Conservation (phyloP, 176 grass and related monocot genomes). For the Avena atlantica region DNA sequence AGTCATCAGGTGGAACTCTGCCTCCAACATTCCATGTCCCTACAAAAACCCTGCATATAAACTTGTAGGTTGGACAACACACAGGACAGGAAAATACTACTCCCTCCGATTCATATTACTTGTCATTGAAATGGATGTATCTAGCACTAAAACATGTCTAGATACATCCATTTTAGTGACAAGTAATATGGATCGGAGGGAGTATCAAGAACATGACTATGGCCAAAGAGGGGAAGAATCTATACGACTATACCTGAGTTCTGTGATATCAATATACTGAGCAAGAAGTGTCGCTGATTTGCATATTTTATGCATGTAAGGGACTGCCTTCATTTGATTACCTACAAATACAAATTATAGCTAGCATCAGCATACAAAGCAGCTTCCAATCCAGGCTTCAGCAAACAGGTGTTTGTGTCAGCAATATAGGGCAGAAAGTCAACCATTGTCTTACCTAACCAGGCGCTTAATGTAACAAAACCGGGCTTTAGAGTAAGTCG, state of each 20-base stretch:
- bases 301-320: conserved; percentile 51
- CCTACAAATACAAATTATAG: conserved; percentile 51
- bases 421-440: background rate
- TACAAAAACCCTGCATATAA: conserved; percentile 63
- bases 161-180: no score
- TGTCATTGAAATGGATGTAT: no score
- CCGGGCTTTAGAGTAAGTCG: background rate
- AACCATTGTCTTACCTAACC: conserved; percentile 5
- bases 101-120: no score
- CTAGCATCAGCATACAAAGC: conserved; percentile 6
- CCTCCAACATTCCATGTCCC: conserved; percentile 93
- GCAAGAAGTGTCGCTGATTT: conserved; percentile 65
- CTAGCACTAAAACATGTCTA: no score
- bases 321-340: conserved; percentile 41
- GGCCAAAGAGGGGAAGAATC: background rate
- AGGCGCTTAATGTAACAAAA: conserved; percentile 5
- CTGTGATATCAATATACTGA: conserved; percentile 73
- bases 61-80: conserved; percentile 27
- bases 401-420: conserved; percentile 8
- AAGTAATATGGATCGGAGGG: no score
- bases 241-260: conserved; percentile 61
- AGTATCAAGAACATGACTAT: conserved; percentile 2
- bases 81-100: background rate
- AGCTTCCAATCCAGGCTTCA: background rate
- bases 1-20: conserved; percentile 60